These are phyloP conservation scores for Balamuthia mandrillaris DNA, from an alignment of 208 protist genomes.

Conservation along the genomic window DNA sequence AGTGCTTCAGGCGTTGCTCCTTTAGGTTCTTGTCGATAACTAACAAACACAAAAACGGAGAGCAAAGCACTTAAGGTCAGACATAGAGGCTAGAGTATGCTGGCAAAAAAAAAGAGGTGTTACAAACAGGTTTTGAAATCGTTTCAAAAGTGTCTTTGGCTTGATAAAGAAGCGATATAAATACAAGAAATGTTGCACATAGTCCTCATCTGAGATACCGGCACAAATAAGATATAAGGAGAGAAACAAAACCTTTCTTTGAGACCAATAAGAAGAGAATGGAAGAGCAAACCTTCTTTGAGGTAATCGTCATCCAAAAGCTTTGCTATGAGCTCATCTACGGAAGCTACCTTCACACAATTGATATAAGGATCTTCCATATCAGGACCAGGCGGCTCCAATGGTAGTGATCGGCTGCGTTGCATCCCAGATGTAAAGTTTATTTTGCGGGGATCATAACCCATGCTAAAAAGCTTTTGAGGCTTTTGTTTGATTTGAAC, in stretches of 20 bases:
- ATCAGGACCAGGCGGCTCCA: no score
- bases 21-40: neutral
- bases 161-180: constrained; percentile 3
- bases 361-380: no score
- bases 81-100: neutral
- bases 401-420: no score
- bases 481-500: no score
- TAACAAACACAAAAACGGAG: no score
- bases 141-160: neutral
- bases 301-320: neutral
- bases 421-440: no score
- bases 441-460: no score
- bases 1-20: neutral
- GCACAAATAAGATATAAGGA: neutral
- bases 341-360: no score
- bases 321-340: neutral
- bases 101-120: neutral
- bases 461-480: no score
- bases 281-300: neutral
- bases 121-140: neutral
- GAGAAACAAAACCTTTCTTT: neutral
- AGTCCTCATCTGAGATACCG: neutral
- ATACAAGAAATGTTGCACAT: neutral
- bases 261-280: neutral
- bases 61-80: no score